Evolutionary conservation across 306 rosid genomes (phyloP), one percentile per base, ranked within the genome.

Genomic region (Vachellia collinsii): DNA sequence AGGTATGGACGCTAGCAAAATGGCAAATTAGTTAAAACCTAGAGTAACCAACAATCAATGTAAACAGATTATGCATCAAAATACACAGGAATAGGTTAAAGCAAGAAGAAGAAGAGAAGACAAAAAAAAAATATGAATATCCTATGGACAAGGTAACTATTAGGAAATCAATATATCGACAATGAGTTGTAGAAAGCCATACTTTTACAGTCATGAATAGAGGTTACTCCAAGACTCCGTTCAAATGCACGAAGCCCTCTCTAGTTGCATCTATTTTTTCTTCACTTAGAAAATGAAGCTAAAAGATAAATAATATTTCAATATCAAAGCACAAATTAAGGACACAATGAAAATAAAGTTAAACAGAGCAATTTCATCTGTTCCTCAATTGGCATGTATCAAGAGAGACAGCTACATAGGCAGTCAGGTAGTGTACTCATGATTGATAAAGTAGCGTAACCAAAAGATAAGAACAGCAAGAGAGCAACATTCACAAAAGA

Each of bases 1-100:
- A 81, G 20, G 82, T 9, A 53, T 80, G 66, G 6, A 54, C 65
- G 59, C 37, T 34, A 61, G 36, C 11, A 38, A 66, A 38, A 38
- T 66, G 23, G 72, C 3, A 37, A 38, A 17, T 8, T 6, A 39
- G 29, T 37, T 65, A 37, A 61, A 13, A 16, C 46, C 44, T 37
- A 37, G 29, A 38, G 48, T 19, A 16, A 11, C 44, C 8, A 20
- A 65, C 0, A 65, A 23, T 37, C 6, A 9, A 38, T 37, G 48
- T 38, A 66, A 66, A 66, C 44, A 64, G 70, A 64, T 36, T 14
- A 13, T 1, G 44, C 7, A 64, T 8, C 17, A 14, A 63, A 63
- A 29, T 29, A 29, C 41, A 29, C 8, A 61, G 19, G 3, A 61
- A 25, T 23, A 61, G 17, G 66, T 23, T 61, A 61, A 3, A 61